Base-by-base conservation (phyloP, 2,329 filamentous ascomycete genomes). In the Colletotrichum sidae region DNA sequence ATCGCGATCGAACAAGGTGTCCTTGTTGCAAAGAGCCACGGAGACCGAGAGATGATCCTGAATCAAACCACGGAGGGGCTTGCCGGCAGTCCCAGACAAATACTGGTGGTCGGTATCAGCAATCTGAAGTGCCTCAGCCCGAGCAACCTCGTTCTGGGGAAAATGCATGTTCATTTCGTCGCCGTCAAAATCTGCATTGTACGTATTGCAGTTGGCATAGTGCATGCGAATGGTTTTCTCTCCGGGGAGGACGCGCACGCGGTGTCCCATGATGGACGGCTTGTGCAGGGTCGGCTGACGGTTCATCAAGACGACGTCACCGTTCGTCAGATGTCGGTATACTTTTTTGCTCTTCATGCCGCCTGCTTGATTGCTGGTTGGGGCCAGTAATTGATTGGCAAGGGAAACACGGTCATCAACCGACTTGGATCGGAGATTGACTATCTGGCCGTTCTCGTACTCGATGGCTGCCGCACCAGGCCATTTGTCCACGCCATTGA, bases 131-230 rank as follows among this genome's bases (percentile, higher is more conserved):
- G 96, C 96, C 80, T 99, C 96, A 2, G 95, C 92, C 71, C 96
- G 87, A 13, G 96, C 96, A 69, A 98, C 85, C 76, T 98, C 96
- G 71, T 97, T 98, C 72, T 99, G 96, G 1, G 96, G 96, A 74
- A 99, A 98, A 79, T 99, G 96, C 94, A 99, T 96, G 78, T 99
- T 99, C 96, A 99, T 99, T 79, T 99, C 96, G 76, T 99, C 96
- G 77, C 96, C 96, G 74, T 99, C 96, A 75, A 99, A 99, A 84
- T 99, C 96, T 38, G 96, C 96, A 72, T 99, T 99, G 84, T 99
- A 99, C 0, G 96, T 97, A 75, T 99, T 99, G 78, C 96, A 98
- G 77, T 99, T 99, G 72, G 96, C 95, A 80, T 99, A 99, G 82
- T 99, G 96, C 95, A 99, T 98, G 70, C 96, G 94, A 76, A 99